Base-by-base conservation (phyloP, 2,329 filamentous ascomycete species). In the Cladophialophora carrionii region DNA sequence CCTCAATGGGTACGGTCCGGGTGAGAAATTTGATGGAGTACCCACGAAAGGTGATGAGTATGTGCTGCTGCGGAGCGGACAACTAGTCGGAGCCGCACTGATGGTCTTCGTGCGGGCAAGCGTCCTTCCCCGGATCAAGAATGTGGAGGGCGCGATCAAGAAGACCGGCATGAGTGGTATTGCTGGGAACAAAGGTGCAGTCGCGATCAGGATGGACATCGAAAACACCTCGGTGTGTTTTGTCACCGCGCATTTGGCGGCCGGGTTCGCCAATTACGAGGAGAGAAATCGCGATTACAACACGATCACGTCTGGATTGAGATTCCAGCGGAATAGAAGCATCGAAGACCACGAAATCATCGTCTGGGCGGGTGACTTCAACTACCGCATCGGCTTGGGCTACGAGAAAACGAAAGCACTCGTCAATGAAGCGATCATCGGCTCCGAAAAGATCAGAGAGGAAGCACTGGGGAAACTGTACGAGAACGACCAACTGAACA, bases 351-450 rank as follows among this genome's bases (percentile, higher is more conserved):
- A 99, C 74, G 92, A 90, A 70, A 88, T 90, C 24, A 89, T 98
- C 41, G 89, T 97, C 60, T 99, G 95, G 94, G 84, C 97, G 49
- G 95, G 95, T 4, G 95, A 99, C 76, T 99, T 99, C 81, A 99
- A 99, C 75, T 99, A 99, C 77, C 89, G 95, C 20, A 96, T 99
- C 72, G 94, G 93, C 0, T 83, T 98, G 63, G 85, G 84, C 52
- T 87, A 91, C 69, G 92, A 96, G 46, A 88, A 84, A 65, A 91
- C 92, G 7, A 88, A 90, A 70, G 85, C 88, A 34, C 80, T 96
- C 9, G 87, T 96, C 61, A 85, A 88, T 71, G 83, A 85, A 61
- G 82, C 85, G 29, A 89, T 97, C 73, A 81, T 96, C 10, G 90
- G 89, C 62, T 88, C 84, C 79, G 98, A 57, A 96, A 96, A 74